phyloP scores from a whole-genome alignment of 1,284 basidiomycete species.

The Ustilago xerochloae region DNA sequence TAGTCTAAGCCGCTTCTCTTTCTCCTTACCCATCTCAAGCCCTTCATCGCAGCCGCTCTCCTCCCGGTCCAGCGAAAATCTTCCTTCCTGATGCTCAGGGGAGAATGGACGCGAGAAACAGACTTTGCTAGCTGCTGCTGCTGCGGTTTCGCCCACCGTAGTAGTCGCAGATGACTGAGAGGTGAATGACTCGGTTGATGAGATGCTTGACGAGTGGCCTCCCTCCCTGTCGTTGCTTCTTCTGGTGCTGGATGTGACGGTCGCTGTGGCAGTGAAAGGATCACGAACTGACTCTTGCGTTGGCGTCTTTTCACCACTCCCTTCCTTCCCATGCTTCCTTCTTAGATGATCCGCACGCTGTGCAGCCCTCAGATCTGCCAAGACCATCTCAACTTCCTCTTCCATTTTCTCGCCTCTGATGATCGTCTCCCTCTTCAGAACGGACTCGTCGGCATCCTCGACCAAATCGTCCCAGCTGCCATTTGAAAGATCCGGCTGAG shows the following conservation, averaged over 20 bases:
- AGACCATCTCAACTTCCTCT: constrained; percentile 15
- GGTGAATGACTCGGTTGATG: constrained; percentile 13
- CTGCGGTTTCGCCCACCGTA: neutral
- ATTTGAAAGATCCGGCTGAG: neutral
- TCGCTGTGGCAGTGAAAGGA: neutral
- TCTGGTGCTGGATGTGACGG: neutral
- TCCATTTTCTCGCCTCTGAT: neutral
- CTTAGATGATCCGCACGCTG: constrained; percentile 10
- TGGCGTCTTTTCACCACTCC: constrained; percentile 4
- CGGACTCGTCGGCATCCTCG: constrained; percentile 11
- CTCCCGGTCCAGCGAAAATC: constrained; percentile 5
- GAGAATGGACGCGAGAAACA: constrained; percentile 15
- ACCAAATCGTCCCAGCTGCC: constrained; percentile 18
- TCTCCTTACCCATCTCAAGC: neutral
- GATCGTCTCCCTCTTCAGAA: neutral
- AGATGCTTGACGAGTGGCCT: neutral
- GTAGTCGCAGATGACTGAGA: constrained; percentile 2
- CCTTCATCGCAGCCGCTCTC: neutral
- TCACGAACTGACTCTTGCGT: constrained; percentile 11
- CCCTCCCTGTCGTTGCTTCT: neutral
- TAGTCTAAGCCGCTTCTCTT: constrained; percentile 3
- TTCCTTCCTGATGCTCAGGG: neutral
- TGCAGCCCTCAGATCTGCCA: constrained; percentile 13
- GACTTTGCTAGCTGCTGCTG: neutral
- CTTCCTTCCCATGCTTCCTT: constrained; percentile 2